Percentiles rank a stretch among this genome's conserved stretches.
Evolutionary conservation across 2,329 filamentous ascomycete genomes (phyloP).

Genomic region (Alternaria alternata): DNA sequence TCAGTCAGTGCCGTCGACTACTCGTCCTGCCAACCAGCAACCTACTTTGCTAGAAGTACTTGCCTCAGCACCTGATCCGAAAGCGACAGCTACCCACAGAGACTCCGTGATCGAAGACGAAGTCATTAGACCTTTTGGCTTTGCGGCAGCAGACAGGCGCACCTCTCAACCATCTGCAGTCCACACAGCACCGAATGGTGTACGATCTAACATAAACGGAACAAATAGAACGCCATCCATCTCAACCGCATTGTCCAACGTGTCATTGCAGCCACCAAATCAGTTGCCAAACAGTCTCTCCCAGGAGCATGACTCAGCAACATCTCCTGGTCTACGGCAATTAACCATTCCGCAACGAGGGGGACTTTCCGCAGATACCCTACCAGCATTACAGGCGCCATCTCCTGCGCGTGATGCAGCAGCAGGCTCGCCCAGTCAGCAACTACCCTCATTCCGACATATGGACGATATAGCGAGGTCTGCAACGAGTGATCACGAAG

Average conservation of each 20-base stretch:
- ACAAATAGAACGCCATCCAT: constrained; percentile 9
- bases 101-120: constrained; percentile 30
- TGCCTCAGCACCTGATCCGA: constrained; percentile 14
- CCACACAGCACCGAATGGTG: constrained; percentile 12
- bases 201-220: constrained; percentile 13
- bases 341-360: constrained; percentile 45
- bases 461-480: constrained; percentile 47
- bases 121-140: constrained; percentile 8
- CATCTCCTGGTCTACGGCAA: constrained; percentile 41
- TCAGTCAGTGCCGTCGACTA: constrained; percentile 14
- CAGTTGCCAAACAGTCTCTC: constrained; percentile 33
- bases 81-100: constrained; percentile 23
- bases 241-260: constrained; percentile 17
- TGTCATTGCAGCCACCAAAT: constrained; percentile 17
- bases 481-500: constrained; percentile 42
- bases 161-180: constrained; percentile 19
- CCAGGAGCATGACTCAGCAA: constrained; percentile 34
- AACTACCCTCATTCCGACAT: constrained; percentile 46
- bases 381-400: constrained; percentile 47
- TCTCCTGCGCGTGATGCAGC: constrained; percentile 41
- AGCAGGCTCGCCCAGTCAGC: constrained; percentile 40
- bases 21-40: constrained; percentile 21
- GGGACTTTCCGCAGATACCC: constrained; percentile 39
- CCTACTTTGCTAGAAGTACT: constrained; percentile 31
- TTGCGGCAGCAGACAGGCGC: constrained; percentile 20